phyloP scores from a whole-genome alignment of 805 yeast species.

The Zygoascus biomembranicola region DNA sequence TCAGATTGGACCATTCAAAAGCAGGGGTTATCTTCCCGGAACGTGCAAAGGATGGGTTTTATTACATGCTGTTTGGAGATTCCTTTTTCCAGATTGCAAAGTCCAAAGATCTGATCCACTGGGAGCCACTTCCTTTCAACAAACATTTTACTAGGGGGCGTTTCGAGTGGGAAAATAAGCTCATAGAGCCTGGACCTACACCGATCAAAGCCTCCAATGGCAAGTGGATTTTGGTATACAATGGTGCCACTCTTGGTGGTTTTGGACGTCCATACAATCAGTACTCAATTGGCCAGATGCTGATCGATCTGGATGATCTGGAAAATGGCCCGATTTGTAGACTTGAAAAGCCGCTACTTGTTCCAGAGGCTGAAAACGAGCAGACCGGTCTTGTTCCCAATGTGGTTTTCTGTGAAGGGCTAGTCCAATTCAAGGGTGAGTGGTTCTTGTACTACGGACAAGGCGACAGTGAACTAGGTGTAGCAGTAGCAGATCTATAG shows the following conservation, averaged over 20 bases:
- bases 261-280: slow-evolving; percentile 1
- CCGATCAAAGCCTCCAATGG: slow-evolving; percentile 7
- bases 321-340: slow-evolving; percentile 6
- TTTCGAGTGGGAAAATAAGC: slow-evolving; percentile 2
- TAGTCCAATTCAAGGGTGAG: slow-evolving; percentile 4
- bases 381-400: slow-evolving; percentile 5
- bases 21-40: slow-evolving; percentile 6
- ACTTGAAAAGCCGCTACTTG: slow-evolving; percentile 3
- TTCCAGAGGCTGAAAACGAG: slow-evolving; percentile 4
- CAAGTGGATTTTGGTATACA: slow-evolving; percentile 6
- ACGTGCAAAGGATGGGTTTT: slow-evolving; percentile 3
- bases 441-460: slow-evolving; percentile 10
- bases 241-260: slow-evolving; percentile 5
- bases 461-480: slow-evolving; percentile 6
- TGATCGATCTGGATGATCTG: slow-evolving; percentile 2
- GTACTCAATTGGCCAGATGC: slow-evolving; percentile 10
- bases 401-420: slow-evolving; percentile 8
- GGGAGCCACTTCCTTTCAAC: slow-evolving; percentile 3
- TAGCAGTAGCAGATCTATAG: slow-evolving; percentile 1
- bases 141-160: slow-evolving; percentile 6
- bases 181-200: slow-evolving; percentile 8
- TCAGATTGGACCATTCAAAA: slow-evolving; percentile 3
- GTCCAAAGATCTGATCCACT: slow-evolving; percentile 3
- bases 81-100: slow-evolving; percentile 4
- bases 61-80: slow-evolving; percentile 7